Conservation (phyloP, 805 yeast genomes). For the Isabelozyma gotoi region DNA sequence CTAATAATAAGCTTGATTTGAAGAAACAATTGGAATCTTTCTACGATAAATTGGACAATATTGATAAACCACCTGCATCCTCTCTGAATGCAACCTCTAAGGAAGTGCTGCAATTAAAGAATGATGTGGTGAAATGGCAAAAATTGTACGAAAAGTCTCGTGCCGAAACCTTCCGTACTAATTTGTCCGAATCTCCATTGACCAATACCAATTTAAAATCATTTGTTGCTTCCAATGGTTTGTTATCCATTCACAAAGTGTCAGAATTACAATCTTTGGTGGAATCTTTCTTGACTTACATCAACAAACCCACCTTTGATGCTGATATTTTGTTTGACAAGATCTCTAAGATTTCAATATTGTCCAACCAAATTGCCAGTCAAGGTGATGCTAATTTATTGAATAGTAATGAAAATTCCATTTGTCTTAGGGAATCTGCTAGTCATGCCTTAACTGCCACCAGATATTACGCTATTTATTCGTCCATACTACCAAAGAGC, state of each 20-base stretch:
- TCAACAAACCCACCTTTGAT: constrained; percentile 26
- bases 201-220: constrained; percentile 23
- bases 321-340: constrained; percentile 49
- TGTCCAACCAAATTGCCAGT: constrained; percentile 41
- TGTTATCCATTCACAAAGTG: constrained; percentile 45
- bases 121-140: constrained; percentile 49
- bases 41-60: constrained; percentile 26
- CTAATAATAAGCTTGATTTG: neutral
- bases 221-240: constrained; percentile 39
- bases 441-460: constrained; percentile 76
- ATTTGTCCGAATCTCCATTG: constrained; percentile 16
- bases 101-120: constrained; percentile 12
- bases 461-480: constrained; percentile 67
- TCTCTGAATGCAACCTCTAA: constrained; percentile 7
- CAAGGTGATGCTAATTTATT: constrained; percentile 24
- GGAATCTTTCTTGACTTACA: constrained; percentile 42
- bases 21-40: constrained; percentile 17
- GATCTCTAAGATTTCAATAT: constrained; percentile 48
- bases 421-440: constrained; percentile 60
- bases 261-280: constrained; percentile 47
- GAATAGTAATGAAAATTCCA: constrained; percentile 38
- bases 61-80: constrained; percentile 15
- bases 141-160: constrained; percentile 50
- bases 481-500: constrained; percentile 63
- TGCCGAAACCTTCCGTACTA: constrained; percentile 22